Conservation (phyloP, 2,329 filamentous ascomycete species). For the Falciphora oryzae region DNA sequence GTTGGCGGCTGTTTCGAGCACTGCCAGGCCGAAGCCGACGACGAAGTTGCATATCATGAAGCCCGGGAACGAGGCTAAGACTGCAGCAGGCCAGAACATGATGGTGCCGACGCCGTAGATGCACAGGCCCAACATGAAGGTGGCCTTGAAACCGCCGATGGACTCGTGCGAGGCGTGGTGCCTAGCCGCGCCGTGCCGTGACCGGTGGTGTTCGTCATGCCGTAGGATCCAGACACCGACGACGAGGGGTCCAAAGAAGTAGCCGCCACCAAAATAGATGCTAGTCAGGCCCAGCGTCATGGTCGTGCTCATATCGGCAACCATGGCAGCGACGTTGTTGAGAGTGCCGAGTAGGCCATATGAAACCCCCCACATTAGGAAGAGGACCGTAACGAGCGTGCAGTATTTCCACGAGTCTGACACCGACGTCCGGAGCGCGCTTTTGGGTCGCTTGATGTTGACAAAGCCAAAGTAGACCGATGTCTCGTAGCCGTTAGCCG, state of each 20-base stretch:
- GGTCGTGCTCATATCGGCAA: constrained; percentile 54
- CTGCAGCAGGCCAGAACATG: constrained; percentile 78
- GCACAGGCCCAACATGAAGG: constrained; percentile 70
- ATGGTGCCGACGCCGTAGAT: constrained; percentile 75
- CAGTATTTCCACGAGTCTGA: constrained; percentile 66
- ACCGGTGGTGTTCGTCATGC: constrained; percentile 55
- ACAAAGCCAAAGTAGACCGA: constrained; percentile 71
- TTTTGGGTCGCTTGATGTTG: constrained; percentile 63
- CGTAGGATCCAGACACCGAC: constrained; percentile 67
- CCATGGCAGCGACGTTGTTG: constrained; percentile 61
- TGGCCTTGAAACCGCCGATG: constrained; percentile 67
- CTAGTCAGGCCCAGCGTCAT: constrained; percentile 64
- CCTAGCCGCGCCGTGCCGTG: constrained; percentile 24
- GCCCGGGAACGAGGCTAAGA: constrained; percentile 68
- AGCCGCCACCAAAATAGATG: constrained; percentile 65
- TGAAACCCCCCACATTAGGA: constrained; percentile 81
- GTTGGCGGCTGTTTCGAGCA: constrained; percentile 77
- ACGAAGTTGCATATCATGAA: constrained; percentile 72
- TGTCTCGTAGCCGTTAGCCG: constrained; percentile 32
- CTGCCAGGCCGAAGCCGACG: constrained; percentile 68
- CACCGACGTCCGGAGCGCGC: constrained; percentile 59
- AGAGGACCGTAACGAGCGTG: constrained; percentile 70
- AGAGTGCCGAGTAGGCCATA: constrained; percentile 82
- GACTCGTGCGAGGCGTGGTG: constrained; percentile 20
- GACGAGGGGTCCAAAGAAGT: constrained; percentile 63